Conservation (phyloP, 768 basidiomycete species). For the Boletus rubroflammeus region DNA sequence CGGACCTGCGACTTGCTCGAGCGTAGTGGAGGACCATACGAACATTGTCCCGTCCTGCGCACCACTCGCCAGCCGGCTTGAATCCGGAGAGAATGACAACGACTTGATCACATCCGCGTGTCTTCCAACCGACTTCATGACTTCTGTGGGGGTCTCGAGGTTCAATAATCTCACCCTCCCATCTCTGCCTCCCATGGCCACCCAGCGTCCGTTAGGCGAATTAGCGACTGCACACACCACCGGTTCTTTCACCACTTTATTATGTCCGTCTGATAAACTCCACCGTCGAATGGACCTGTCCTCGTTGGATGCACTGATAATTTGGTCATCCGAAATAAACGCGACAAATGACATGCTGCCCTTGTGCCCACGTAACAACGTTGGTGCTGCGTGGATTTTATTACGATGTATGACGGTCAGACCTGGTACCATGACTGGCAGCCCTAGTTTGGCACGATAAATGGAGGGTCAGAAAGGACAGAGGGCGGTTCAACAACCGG, state of each 20-base stretch:
- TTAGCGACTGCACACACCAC: neutral
- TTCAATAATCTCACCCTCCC: conserved; percentile 10
- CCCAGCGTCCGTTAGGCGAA: conserved; percentile 10
- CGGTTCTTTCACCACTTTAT: conserved; percentile 4
- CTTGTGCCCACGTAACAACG: conserved; percentile 10
- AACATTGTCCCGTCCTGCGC: conserved; percentile 14
- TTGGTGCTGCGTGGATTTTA: neutral
- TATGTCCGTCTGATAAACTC: conserved; percentile 2
- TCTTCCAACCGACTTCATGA: neutral
- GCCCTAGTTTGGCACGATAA: neutral
- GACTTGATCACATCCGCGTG: conserved; percentile 12
- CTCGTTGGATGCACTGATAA: conserved; percentile 18
- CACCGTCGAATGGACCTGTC: conserved; percentile 20
- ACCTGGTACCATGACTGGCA: neutral
- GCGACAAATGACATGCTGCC: conserved; percentile 14
- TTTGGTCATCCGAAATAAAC: conserved; percentile 11
- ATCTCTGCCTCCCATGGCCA: conserved; percentile 19
- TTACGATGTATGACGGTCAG: neutral
- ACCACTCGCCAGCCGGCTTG: conserved; percentile 15
- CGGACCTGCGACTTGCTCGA: conserved; percentile 7
- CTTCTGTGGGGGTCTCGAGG: neutral
- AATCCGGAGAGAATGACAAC: conserved; percentile 18
- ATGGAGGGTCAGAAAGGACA: neutral
- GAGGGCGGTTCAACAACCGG: neutral
- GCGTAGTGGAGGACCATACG: conserved; percentile 12